Conservation (phyloP, 768 basidiomycete genomes). For the Tylopilus intermedius region DNA sequence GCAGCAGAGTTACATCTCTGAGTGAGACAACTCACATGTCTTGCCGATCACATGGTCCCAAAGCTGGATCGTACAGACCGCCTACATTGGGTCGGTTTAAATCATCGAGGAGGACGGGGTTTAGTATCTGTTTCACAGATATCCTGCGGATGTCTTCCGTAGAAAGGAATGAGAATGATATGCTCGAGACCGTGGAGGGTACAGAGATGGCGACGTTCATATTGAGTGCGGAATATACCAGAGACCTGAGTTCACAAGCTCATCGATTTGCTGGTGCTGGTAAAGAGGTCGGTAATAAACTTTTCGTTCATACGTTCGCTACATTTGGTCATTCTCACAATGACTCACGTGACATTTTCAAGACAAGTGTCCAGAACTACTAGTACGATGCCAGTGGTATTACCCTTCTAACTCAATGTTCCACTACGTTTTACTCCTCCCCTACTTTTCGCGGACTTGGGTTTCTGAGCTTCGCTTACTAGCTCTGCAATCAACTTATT, state of each 20-base stretch:
- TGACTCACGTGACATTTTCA: conserved; percentile 8
- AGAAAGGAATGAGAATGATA: conserved; percentile 92
- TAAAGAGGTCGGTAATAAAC: conserved; percentile 1
- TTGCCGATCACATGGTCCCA: conserved; percentile 82
- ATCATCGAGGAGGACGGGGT: conserved; percentile 89
- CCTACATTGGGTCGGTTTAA: conserved; percentile 87
- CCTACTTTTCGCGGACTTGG: conserved; percentile 60
- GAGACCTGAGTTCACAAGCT: background rate
- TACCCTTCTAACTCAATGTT: conserved; percentile 32
- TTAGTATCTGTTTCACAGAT: conserved; percentile 96
- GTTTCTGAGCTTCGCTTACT: conserved; percentile 86
- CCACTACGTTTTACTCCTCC: conserved; percentile 46
- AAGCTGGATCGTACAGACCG: conserved; percentile 91
- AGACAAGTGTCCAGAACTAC: too few relatives aligned
- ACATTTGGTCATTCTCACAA: conserved; percentile 9
- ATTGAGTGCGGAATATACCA: background rate
- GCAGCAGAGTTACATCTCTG: background rate
- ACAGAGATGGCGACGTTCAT: conserved; percentile 93
- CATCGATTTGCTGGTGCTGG: background rate
- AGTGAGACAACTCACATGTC: conserved; percentile 69
- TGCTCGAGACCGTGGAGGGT: conserved; percentile 74
- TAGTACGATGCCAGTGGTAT: background rate
- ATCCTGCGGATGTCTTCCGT: conserved; percentile 85
- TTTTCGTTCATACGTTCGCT: conserved; percentile 11
- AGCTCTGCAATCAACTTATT: conserved; percentile 88